Percentiles rank a stretch among this genome's conserved stretches.
These are phyloP conservation scores for Populus hybrid DNA, from an alignment of 441 rosid genomes.

Conservation along the genomic window DNA sequence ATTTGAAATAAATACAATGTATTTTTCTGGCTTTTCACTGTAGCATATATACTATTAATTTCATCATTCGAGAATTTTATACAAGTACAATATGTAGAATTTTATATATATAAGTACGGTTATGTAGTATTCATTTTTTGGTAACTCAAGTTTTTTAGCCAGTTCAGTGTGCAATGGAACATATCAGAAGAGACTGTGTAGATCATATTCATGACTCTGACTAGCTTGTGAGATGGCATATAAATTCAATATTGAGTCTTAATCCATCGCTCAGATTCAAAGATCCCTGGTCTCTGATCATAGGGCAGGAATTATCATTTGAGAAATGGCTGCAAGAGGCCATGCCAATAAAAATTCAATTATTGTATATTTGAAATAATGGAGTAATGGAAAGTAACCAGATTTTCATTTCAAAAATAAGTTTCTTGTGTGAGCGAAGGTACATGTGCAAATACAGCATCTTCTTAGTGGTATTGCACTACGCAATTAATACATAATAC, in stretches of 20 bases:
- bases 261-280: not conserved
- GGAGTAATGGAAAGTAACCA: not conserved
- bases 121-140: not conserved
- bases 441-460: not conserved
- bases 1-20: too few species aligned
- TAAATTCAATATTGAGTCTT: not conserved
- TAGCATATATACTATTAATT: too few species aligned
- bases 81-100: not conserved
- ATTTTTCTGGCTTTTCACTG: too few species aligned
- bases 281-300: not conserved
- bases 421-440: not conserved
- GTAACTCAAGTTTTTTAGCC: not conserved
- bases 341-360: not conserved
- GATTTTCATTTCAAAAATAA: not conserved
- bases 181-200: not conserved
- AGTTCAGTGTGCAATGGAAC: not conserved
- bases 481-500: not conserved
- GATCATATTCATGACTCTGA: not conserved
- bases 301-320: not conserved
- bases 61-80: too few species aligned
- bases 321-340: not conserved
- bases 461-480: not conserved
- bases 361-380: not conserved
- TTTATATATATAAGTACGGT: too few species aligned
- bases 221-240: not conserved